Percentiles rank a stretch among this genome's conserved stretches.
These are phyloP conservation scores for Psilocybe cubensis DNA, from an alignment of 768 basidiomycete genomes.

Conservation along the genomic window DNA sequence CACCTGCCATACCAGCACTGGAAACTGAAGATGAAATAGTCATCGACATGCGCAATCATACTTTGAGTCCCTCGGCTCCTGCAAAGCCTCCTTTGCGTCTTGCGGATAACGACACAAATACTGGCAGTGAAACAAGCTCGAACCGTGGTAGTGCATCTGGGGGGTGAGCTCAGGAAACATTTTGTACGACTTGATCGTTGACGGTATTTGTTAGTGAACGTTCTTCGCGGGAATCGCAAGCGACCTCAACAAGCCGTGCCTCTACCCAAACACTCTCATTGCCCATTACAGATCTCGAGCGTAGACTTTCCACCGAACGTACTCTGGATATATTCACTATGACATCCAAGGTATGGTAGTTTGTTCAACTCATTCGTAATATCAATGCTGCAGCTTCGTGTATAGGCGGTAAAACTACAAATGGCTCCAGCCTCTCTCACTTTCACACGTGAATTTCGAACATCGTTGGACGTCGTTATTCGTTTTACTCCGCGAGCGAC, in stretches of 20 bases:
- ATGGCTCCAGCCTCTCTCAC: conserved; percentile 81
- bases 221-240: conserved; percentile 60
- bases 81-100: conserved; percentile 20
- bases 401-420: conserved; percentile 86
- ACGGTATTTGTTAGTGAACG: conserved; percentile 48
- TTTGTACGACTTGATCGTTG: conserved; percentile 4
- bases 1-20: conserved; percentile 19
- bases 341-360: conserved; percentile 74
- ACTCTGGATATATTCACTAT: conserved; percentile 96
- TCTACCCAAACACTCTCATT: conserved; percentile 56
- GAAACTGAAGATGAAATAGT: conserved; percentile 61
- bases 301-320: conserved; percentile 71
- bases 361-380: not conserved
- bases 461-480: conserved; percentile 72
- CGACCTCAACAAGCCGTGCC: conserved; percentile 54
- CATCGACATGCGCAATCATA: conserved; percentile 53
- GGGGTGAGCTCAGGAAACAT: conserved; percentile 39
- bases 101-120: conserved; percentile 30
- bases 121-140: conserved; percentile 56
- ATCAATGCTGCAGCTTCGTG: not conserved
- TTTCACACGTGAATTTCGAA: conserved; percentile 77
- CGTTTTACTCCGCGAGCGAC: conserved; percentile 79
- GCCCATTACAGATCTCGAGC: conserved; percentile 80
- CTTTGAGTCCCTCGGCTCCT: conserved; percentile 29
- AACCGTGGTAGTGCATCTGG: conserved; percentile 53